Evolutionary conservation across 306 rosid species (phyloP).

Genomic region (Rosa lucieae): DNA sequence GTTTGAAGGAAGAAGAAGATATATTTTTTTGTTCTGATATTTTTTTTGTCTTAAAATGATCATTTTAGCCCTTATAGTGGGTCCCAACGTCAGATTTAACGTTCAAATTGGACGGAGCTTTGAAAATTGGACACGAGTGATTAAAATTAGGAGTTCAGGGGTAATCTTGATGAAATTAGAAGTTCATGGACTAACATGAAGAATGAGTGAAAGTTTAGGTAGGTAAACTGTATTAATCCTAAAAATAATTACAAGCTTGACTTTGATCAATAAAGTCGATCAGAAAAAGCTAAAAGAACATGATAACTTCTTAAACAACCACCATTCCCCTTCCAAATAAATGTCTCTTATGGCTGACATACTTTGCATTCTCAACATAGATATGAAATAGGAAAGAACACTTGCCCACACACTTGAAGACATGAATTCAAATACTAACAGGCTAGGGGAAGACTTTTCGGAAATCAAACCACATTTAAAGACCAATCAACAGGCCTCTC

Average conservation of each 20-base stretch:
- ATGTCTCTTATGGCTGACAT: neutral
- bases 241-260: slow-evolving; percentile 7
- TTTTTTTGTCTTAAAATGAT: too few species aligned
- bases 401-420: neutral
- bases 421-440: slow-evolving; percentile 49
- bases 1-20: too few species aligned
- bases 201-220: too few species aligned
- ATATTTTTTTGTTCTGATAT: too few species aligned
- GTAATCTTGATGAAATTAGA: too few species aligned
- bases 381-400: neutral
- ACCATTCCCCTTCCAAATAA: neutral
- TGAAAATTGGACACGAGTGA: too few species aligned
- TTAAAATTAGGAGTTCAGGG: too few species aligned
- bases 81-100: too few species aligned
- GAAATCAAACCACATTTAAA: slow-evolving; percentile 66
- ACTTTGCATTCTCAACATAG: neutral
- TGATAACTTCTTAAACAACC: neutral
- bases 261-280: neutral
- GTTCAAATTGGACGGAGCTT: too few species aligned
- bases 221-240: too few species aligned
- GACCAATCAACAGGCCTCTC: slow-evolving; percentile 89
- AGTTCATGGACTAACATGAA: too few species aligned
- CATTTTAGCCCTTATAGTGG: too few species aligned
- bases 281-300: neutral
- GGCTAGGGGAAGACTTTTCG: slow-evolving; percentile 53